Percentiles rank a stretch among this genome's conserved stretches.
Conservation (phyloP, 1,139 yeast genomes). For the Taphrina deformans region DNA sequence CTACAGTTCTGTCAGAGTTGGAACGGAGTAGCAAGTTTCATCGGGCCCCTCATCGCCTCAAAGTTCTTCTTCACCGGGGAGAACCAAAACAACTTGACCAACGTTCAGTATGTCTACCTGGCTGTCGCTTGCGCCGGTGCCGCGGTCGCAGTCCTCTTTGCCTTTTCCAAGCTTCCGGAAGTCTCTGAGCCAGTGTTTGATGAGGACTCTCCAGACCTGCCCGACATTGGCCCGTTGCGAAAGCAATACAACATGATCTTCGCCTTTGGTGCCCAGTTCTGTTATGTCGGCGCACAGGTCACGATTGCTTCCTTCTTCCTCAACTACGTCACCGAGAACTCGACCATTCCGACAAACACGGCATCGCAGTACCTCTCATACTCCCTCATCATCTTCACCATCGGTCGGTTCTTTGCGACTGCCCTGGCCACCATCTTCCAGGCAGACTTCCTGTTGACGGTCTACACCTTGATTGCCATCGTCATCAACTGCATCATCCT, state of each 20-base stretch:
- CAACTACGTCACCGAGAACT: conserved; percentile 29
- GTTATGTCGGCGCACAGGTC: conserved; percentile 35
- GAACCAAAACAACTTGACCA: conserved; percentile 25
- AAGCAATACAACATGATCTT: conserved; percentile 34
- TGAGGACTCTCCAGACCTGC: conserved; percentile 1
- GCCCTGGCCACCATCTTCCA: conserved; percentile 33
- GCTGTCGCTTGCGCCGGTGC: conserved; percentile 34
- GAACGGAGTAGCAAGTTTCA: conserved; percentile 34
- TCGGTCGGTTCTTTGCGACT: conserved; percentile 35
- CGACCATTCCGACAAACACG: conserved; percentile 5
- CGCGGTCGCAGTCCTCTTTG: conserved; percentile 31
- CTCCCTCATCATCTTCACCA: conserved; percentile 34
- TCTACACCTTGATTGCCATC: conserved; percentile 23
- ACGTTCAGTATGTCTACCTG: conserved; percentile 36
- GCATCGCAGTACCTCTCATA: conserved; percentile 30
- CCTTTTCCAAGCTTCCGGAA: conserved; percentile 30
- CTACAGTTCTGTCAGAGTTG: conserved; percentile 34
- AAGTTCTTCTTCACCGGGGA: conserved; percentile 31
- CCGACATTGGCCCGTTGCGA: conserved; percentile 27
- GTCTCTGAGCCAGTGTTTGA: conserved; percentile 34
- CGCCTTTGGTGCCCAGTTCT: conserved; percentile 35
- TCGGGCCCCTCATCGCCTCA: conserved; percentile 36
- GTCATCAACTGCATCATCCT: conserved; percentile 8
- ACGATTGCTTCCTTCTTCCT: conserved; percentile 34
- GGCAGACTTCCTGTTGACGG: conserved; percentile 20